Base-by-base conservation (phyloP, 2,329 filamentous ascomycete genomes). In the Apiospora aurea region DNA sequence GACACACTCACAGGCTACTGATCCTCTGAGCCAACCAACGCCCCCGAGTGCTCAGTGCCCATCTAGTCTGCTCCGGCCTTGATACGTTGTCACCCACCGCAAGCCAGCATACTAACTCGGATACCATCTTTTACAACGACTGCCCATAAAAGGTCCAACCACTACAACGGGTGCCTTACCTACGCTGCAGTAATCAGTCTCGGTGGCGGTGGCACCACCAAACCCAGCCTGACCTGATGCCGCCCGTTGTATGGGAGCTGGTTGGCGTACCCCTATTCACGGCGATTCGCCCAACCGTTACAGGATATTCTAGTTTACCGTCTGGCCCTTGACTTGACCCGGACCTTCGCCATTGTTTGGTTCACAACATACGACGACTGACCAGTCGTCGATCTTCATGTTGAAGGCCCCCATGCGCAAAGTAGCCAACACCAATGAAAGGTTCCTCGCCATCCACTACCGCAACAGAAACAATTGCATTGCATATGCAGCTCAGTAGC, bases 401-500 rank as follows among this genome's bases (percentile, higher is more conserved):
- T 10, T 41, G 14, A 18, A 24, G 34, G 57, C 57, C 34, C 1
- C 18, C 26, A n/a, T 26, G 8, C 18, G 16, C 21, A 18, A 64
- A 64, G 29, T 21, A 41, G 34, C 29, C 6, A 29, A 64, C 21
- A 41, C 57, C 34, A 64, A 41, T 41, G 29, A 41, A 41, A 38
- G 21, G 57, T n/a, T 64, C 10, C n/a, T 61, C 53, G 53, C 26
- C 53, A 18, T 61, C 53, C 34, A 14, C 10, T 18, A 18, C 29
- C 14, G 18, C 34, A 41, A 34, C 49, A 24, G n/a, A 14, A 26
- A 13, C 29, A 24, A 10, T 10, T 21, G 21, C 21, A n/a, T n/a
- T 64, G 34, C 57, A 64, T 64, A 64, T 64, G 29, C 57, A 64
- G 57, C 11, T 8, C 57, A 64, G 16, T 41, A 64, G 34, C 18